These are phyloP conservation scores for Neurospora sp. DNA, from an alignment of 495 filamentous ascomycete genomes.

Conservation along the genomic window DNA sequence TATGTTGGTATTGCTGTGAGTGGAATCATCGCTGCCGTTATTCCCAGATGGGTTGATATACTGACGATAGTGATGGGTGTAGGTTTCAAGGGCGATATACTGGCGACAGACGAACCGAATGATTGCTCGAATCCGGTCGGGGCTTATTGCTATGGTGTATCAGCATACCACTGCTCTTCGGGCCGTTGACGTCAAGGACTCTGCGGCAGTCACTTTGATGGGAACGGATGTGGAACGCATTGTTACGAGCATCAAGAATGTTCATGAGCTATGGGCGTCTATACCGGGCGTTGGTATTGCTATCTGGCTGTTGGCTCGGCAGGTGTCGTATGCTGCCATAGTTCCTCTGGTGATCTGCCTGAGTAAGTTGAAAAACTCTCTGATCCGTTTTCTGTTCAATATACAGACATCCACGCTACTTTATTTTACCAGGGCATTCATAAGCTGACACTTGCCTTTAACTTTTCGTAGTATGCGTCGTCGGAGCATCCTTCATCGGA, in stretches of 20 bases:
- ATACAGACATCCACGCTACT: no score
- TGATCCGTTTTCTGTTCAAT: background rate
- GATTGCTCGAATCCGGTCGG: slow-evolving; percentile 46
- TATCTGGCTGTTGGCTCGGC: slow-evolving; percentile 43
- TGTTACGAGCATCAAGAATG: slow-evolving; percentile 6
- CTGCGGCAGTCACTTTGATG: slow-evolving; percentile 54
- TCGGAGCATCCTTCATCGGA: slow-evolving; percentile 13
- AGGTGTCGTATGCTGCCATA: slow-evolving; percentile 37
- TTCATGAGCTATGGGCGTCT: slow-evolving; percentile 40
- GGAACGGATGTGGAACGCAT: slow-evolving; percentile 36
- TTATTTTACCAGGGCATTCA: no score
- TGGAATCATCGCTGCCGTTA: background rate
- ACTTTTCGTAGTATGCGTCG: background rate
- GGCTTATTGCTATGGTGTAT: slow-evolving; percentile 45
- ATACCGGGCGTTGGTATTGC: slow-evolving; percentile 43
- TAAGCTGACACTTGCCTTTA: background rate
- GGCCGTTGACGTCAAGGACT: slow-evolving; percentile 33
- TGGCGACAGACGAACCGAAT: slow-evolving; percentile 32
- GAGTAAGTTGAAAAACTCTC: slow-evolving; percentile 13
- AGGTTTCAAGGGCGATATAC: slow-evolving; percentile 20
- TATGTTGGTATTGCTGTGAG: slow-evolving; percentile 45
- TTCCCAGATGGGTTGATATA: background rate
- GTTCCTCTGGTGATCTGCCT: slow-evolving; percentile 40
- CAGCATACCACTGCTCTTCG: slow-evolving; percentile 36
- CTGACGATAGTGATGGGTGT: background rate